Evolutionary conservation across 1,284 basidiomycete species (phyloP).

Genomic region (Heliocybe sulcata): DNA sequence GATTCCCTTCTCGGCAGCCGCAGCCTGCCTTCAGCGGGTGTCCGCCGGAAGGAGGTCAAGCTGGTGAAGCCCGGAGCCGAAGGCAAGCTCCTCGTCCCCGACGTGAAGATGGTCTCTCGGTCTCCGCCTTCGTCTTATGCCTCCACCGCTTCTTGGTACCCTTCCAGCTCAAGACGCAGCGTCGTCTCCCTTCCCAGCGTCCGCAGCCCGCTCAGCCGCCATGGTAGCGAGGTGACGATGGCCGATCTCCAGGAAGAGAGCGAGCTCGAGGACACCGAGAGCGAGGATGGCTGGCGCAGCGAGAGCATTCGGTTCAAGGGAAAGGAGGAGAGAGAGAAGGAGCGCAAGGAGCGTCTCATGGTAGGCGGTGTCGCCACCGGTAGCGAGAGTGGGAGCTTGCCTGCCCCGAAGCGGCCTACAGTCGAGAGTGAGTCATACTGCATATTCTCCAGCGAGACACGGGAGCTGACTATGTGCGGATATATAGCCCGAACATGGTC

Average conservation of each 20-base stretch:
- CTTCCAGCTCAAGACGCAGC: conserved; percentile 15
- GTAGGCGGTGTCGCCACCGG: neutral
- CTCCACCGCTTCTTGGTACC: conserved; percentile 14
- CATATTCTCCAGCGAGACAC: neutral
- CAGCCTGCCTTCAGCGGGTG: conserved; percentile 30
- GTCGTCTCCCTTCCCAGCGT: conserved; percentile 11
- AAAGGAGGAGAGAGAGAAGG: conserved; percentile 12
- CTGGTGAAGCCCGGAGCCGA: conserved; percentile 49
- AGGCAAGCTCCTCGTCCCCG: conserved; percentile 59
- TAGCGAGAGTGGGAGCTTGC: conserved; percentile 9
- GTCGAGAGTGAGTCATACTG: conserved; percentile 21
- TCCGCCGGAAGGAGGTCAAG: conserved; percentile 20
- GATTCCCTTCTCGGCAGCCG: conserved; percentile 16
- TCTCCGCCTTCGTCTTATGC: conserved; percentile 13
- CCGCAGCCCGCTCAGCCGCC: conserved; percentile 21
- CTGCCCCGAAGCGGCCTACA: conserved; percentile 16
- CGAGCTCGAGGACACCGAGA: neutral
- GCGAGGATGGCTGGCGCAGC: neutral
- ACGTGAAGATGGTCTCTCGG: conserved; percentile 43
- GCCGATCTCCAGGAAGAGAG: neutral
- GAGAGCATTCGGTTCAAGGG: neutral
- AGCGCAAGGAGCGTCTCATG: neutral
- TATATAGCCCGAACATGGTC: conserved; percentile 57
- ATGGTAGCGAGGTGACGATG: conserved; percentile 28
- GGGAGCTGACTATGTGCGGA: conserved; percentile 11